Base-by-base conservation (phyloP, 352 stramenopile species). In the Phytophthora tubulina region DNA sequence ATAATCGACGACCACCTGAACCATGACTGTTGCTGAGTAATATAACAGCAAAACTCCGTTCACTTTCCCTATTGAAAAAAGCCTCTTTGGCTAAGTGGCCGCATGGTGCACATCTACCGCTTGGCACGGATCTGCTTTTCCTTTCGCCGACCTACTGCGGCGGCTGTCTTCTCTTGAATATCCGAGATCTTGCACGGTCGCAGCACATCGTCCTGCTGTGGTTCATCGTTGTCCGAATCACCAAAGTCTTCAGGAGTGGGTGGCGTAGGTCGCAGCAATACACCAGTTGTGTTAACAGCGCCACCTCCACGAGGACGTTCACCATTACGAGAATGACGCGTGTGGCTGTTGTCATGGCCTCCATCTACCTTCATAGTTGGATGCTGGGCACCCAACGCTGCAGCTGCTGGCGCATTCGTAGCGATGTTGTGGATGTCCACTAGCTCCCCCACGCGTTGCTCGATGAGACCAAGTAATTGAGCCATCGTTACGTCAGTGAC, bases 351-450 rank as follows among this genome's bases (percentile, higher is more conserved):
- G 15, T 82, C 79, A 33, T 86, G 70, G 6, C 39, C 39, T 59
- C 63, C 62, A 17, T 72, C 72, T 7, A 60, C 67, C 66, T 86
- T 90, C 66, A 57, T 65, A 3, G 79, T 59, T 2, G 72, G 67
- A 44, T 75, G 52, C 14, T 74, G 65, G 8, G 71, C 66, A 4
- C 71, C 71, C 21, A 78, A 67, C 4, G 71, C 70, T 2, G 70
- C 59, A 51, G 44, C 61, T 50, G 67, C 72, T 21, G 85, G 72
- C 2, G 79, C 73, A 54, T 89, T 88, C 1, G 86, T 93, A 5
- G 82, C 82, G 63, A 95, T 92, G 63, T 96, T 94, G 76, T 95
- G 86, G 55, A 96, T 92, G 56, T 97, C 86, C 32, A 97, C 88
- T 15, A 96, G 67, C 70, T 97, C 89, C 3, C 86, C 84, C 6